Evolutionary conservation across 495 filamentous ascomycete genomes (phyloP).

Genomic region (Copromyces sp.): DNA sequence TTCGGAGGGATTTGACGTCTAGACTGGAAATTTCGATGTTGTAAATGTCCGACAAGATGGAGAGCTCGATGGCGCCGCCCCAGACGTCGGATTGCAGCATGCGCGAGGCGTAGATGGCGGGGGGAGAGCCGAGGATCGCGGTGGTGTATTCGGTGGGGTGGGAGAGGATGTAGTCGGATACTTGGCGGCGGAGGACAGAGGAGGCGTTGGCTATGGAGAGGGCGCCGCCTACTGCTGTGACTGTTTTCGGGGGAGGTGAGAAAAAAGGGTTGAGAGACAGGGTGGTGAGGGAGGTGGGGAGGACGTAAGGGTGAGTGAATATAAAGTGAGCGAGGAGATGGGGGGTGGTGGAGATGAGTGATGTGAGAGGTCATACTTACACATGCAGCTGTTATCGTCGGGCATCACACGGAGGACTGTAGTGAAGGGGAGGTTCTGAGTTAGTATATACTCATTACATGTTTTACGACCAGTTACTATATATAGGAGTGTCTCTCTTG

Average conservation of each 20-base stretch:
- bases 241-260: constrained; percentile 1
- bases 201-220: constrained; percentile 36
- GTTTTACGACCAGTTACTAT: too few species aligned
- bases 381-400: constrained; percentile 93
- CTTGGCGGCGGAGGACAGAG: constrained; percentile 60
- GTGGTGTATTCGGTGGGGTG: constrained; percentile 61
- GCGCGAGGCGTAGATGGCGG: constrained; percentile 72
- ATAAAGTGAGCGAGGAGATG: too few species aligned
- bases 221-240: constrained; percentile 75
- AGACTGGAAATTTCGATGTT: constrained; percentile 78
- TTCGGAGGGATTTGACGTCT: constrained; percentile 45
- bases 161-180: constrained; percentile 68
- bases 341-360: not conserved
- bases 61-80: constrained; percentile 88
- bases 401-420: constrained; percentile 86
- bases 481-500: too few species aligned
- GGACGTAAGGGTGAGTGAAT: not conserved
- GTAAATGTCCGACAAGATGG: constrained; percentile 77
- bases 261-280: too few species aligned
- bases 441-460: constrained; percentile 1
- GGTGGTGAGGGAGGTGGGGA: not conserved
- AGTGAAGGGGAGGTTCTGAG: not conserved
- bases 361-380: constrained; percentile 5
- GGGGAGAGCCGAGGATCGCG: constrained; percentile 65
- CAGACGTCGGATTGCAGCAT: constrained; percentile 73